Evolutionary conservation across 345 rosid species (phyloP).

Genomic region (Populus tremula): DNA sequence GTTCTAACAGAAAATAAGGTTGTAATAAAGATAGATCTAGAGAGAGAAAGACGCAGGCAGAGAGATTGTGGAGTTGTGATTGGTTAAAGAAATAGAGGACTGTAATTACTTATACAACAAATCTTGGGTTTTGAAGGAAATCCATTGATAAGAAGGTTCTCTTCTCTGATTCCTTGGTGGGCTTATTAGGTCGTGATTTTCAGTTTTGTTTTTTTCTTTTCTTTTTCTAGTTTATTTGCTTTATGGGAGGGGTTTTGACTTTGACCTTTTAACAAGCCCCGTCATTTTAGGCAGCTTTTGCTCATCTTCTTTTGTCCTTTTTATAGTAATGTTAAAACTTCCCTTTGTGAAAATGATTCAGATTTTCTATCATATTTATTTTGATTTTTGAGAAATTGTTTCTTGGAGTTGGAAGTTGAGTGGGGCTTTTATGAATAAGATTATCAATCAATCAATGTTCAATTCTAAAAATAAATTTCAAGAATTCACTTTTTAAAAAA

Average conservation of each 20-base stretch:
- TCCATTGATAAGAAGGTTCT: conserved; percentile 9
- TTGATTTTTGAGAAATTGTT: neutral
- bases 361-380: neutral
- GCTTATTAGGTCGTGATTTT: conserved; percentile 6
- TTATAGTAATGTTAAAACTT: conserved; percentile 1
- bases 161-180: neutral
- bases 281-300: conserved; percentile 41
- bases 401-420: neutral
- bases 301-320: conserved; percentile 28
- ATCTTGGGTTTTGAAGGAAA: conserved; percentile 15
- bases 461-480: too few species aligned
- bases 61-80: conserved; percentile 12
- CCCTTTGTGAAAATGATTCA: neutral
- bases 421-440: neutral
- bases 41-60: conserved; percentile 5
- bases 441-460: neutral
- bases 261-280: conserved; percentile 43
- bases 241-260: conserved; percentile 32
- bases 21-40: conserved; percentile 29
- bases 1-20: conserved; percentile 8
- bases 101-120: conserved; percentile 9
- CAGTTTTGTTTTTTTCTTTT: conserved; percentile 14
- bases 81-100: conserved; percentile 9
- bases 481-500: too few species aligned
- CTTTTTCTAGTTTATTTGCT: conserved; percentile 28